These are phyloP conservation scores for Penicillium waksmanii DNA, from an alignment of 495 filamentous ascomycete species.

Conservation along the genomic window DNA sequence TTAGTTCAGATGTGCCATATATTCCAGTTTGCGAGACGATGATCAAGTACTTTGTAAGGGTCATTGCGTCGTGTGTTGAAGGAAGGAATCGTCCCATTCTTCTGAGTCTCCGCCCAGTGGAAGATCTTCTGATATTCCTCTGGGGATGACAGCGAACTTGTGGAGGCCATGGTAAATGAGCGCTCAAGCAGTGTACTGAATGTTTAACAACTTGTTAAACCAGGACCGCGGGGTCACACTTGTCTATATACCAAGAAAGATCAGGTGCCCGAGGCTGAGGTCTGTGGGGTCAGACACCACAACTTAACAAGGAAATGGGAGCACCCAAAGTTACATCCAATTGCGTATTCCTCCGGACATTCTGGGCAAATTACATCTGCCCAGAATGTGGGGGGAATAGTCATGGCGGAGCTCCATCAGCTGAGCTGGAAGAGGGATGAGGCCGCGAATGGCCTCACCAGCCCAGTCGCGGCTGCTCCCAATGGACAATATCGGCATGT, in stretches of 20 bases:
- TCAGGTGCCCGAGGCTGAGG: background rate
- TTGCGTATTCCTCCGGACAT: no score
- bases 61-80: slow-evolving; percentile 55
- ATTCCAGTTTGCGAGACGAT: background rate
- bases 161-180: slow-evolving; percentile 32
- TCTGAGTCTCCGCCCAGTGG: slow-evolving; percentile 61
- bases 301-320: background rate
- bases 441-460: background rate
- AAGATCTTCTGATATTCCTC: slow-evolving; percentile 60
- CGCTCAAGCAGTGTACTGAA: background rate
- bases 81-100: slow-evolving; percentile 52
- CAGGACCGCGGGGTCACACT: slow-evolving; percentile 12
- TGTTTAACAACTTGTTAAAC: background rate
- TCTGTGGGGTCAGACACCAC: slow-evolving; percentile 12
- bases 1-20: slow-evolving; percentile 20
- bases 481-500: slow-evolving; percentile 23
- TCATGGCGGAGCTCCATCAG: slow-evolving; percentile 14
- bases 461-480: background rate
- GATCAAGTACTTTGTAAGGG: slow-evolving; percentile 49
- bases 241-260: slow-evolving; percentile 3
- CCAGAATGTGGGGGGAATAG: slow-evolving; percentile 6
- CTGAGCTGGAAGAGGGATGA: background rate
- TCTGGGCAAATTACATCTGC: background rate
- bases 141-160: slow-evolving; percentile 32
- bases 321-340: background rate